A percentile compares a stretch with the other conserved stretches of the same genome.
Conservation (phyloP, 495 filamentous ascomycete species). For the Penicillium waksmanii region DNA sequence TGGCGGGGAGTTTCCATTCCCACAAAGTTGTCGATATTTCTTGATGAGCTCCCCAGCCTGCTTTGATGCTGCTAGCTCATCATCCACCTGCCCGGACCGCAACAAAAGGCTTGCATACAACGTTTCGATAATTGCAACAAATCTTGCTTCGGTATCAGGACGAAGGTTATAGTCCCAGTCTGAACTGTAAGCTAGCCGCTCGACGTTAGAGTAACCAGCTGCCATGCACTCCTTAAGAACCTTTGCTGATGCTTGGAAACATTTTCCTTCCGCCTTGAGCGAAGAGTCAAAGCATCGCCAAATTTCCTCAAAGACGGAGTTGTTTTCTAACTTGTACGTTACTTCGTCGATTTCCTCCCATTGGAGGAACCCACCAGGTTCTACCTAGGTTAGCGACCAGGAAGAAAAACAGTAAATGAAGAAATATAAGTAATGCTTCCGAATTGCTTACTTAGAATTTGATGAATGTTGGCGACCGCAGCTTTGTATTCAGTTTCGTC, state of each 20-base stretch:
- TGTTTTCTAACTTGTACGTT: constrained; percentile 16
- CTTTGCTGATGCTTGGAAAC: constrained; percentile 19
- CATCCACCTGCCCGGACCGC: constrained; percentile 16
- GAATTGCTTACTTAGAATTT: neutral
- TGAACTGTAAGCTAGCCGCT: constrained; percentile 9
- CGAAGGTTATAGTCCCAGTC: constrained; percentile 7
- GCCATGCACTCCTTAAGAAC: constrained; percentile 11
- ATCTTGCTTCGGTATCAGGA: constrained; percentile 13
- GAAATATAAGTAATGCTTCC: neutral
- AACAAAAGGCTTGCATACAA: constrained; percentile 17
- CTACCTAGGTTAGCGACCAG: constrained; percentile 15
- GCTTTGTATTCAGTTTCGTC: constrained; percentile 17
- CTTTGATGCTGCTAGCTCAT: constrained; percentile 4
- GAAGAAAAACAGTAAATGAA: constrained; percentile 1
- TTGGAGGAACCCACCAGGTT: constrained; percentile 31
- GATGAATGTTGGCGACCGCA: constrained; percentile 19
- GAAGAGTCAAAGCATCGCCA: constrained; percentile 13
- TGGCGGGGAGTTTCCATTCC: constrained; percentile 13
- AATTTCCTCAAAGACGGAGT: constrained; percentile 17
- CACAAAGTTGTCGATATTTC: constrained; percentile 14
- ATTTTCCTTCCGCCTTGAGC: constrained; percentile 16
- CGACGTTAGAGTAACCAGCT: constrained; percentile 12
- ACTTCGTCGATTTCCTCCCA: constrained; percentile 32
- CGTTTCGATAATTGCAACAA: constrained; percentile 13
- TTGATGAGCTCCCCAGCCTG: constrained; percentile 10